A percentile compares a stretch with the other conserved stretches of the same genome.
Conservation (phyloP, 73 alveolate genomes). For the Diophrys appendiculata region DNA sequence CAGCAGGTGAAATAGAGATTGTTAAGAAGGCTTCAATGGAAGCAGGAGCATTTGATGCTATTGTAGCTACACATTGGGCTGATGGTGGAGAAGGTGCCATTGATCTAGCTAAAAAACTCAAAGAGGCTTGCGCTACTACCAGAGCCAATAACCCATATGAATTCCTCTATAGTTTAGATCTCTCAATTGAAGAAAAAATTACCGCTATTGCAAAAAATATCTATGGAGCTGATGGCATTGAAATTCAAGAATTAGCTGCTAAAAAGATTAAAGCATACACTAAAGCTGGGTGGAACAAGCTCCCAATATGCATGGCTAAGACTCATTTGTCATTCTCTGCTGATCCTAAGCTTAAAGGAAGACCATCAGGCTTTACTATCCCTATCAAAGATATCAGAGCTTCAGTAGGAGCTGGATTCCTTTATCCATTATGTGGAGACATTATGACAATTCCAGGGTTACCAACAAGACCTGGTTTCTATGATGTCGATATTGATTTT, state of each 20-base stretch:
- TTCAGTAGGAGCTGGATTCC: constrained; percentile 49
- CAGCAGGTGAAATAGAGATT: constrained; percentile 24
- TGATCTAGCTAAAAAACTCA: constrained; percentile 30
- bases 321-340: constrained; percentile 39
- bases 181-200: constrained; percentile 35
- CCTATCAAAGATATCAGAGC: constrained; percentile 38
- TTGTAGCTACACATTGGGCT: constrained; percentile 39
- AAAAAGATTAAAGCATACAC: constrained; percentile 21
- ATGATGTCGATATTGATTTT: constrained; percentile 39
- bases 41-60: constrained; percentile 47
- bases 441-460: constrained; percentile 55
- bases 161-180: constrained; percentile 30
- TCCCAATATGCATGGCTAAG: constrained; percentile 54
- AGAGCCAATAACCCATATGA: constrained; percentile 8
- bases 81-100: constrained; percentile 48
- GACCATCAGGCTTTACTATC: constrained; percentile 13
- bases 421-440: constrained; percentile 42
- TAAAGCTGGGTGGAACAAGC: constrained; percentile 27
- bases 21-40: constrained; percentile 21
- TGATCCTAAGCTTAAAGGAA: constrained; percentile 33
- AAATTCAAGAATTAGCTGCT: constrained; percentile 27
- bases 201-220: constrained; percentile 19
- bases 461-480: constrained; percentile 56
- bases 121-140: constrained; percentile 8
- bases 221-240: constrained; percentile 44